Conservation (phyloP, 2,329 filamentous ascomycete species). For the Talaromyces pinophilus region DNA sequence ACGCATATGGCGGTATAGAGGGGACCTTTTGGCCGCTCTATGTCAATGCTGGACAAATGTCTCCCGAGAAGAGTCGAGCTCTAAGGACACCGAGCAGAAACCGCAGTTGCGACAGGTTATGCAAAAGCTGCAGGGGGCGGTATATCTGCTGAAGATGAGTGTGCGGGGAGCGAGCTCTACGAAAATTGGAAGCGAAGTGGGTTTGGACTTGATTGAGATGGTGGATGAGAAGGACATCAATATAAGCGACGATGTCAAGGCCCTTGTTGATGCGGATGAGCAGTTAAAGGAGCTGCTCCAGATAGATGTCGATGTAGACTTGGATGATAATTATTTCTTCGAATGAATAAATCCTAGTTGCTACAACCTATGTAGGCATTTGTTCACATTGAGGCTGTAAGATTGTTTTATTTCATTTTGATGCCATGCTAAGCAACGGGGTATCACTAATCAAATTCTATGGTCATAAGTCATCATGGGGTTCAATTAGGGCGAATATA, state of each 20-base stretch:
- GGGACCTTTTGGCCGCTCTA: slow-evolving; percentile 64
- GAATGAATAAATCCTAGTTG: neutral
- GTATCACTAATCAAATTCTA: slow-evolving; percentile 5
- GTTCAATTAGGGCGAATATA: neutral
- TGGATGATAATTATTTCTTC: slow-evolving; percentile 26
- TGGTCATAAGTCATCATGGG: neutral
- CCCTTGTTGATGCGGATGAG: slow-evolving; percentile 41
- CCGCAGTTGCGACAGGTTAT: slow-evolving; percentile 27
- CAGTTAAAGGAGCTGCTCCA: slow-evolving; percentile 34
- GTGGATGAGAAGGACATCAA: slow-evolving; percentile 30
- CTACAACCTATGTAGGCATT: neutral
- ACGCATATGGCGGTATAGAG: slow-evolving; percentile 62
- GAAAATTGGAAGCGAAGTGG: slow-evolving; percentile 11
- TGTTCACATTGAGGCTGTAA: neutral
- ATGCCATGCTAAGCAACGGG: neutral
- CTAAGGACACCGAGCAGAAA: slow-evolving; percentile 26
- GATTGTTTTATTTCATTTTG: neutral
- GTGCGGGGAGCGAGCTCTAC: slow-evolving; percentile 24
- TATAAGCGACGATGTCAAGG: slow-evolving; percentile 38
- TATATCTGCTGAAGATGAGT: slow-evolving; percentile 34
- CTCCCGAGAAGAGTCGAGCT: slow-evolving; percentile 36
- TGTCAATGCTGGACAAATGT: slow-evolving; percentile 65
- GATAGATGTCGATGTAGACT: slow-evolving; percentile 10
- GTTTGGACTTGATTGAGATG: slow-evolving; percentile 29
- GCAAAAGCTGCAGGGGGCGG: slow-evolving; percentile 27